Conservation (phyloP, 2,329 filamentous ascomycete species). For the Colletotrichum echinochloae region DNA sequence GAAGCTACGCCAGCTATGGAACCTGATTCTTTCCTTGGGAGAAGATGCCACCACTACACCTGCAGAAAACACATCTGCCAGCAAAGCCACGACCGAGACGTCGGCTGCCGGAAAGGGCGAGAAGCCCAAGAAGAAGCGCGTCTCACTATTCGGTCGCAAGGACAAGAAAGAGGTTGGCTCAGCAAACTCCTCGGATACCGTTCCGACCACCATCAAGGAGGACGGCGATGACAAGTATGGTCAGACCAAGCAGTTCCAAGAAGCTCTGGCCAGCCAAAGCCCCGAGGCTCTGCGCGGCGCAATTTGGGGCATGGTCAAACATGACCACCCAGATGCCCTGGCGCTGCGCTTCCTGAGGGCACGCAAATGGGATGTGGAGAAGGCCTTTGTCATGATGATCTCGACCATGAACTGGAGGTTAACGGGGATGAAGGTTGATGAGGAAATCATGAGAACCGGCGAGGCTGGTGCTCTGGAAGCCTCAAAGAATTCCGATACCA, state of each 20-base stretch:
- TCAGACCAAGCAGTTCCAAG: slow-evolving; percentile 86
- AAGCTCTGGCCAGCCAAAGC: slow-evolving; percentile 80
- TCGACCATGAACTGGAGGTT: slow-evolving; percentile 94
- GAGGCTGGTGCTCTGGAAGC: slow-evolving; percentile 75
- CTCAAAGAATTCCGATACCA: slow-evolving; percentile 66
- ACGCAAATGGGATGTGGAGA: slow-evolving; percentile 96
- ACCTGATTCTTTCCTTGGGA: slow-evolving; percentile 75
- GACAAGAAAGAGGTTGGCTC: slow-evolving; percentile 64
- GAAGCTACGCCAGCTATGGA: slow-evolving; percentile 91
- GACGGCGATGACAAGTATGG: slow-evolving; percentile 91
- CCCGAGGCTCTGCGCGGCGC: slow-evolving; percentile 83
- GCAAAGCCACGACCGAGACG: slow-evolving; percentile 45
- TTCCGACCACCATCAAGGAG: slow-evolving; percentile 53
- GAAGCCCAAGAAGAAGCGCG: slow-evolving; percentile 81
- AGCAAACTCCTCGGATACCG: slow-evolving; percentile 48
- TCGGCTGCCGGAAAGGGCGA: slow-evolving; percentile 50
- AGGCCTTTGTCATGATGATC: slow-evolving; percentile 92
- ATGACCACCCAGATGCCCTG: slow-evolving; percentile 91
- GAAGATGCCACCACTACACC: slow-evolving; percentile 45
- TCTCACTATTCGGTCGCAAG: slow-evolving; percentile 76
- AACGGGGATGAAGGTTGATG: slow-evolving; percentile 87
- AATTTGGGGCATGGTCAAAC: slow-evolving; percentile 95
- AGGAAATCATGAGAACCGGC: slow-evolving; percentile 84
- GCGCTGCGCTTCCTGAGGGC: slow-evolving; percentile 86
- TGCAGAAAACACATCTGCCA: slow-evolving; percentile 45